Conservation (phyloP, 371 early-diverging fungal species). For the Rhizopus delemar region DNA sequence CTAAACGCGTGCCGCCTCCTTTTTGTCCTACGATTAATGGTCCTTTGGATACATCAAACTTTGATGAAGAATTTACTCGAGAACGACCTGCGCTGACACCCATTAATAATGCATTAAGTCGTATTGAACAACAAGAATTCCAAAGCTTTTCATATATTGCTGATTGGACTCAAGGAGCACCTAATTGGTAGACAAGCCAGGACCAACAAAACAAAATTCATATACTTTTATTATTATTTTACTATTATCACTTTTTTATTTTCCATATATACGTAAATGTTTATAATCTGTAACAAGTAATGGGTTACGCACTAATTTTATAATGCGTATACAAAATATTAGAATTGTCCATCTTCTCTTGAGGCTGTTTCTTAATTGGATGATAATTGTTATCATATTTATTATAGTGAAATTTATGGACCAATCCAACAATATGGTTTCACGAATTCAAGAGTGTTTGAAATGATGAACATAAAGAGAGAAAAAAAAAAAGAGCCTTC, state of each 20-base stretch:
- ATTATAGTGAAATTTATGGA: too few relatives aligned
- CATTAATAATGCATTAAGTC: conserved; percentile 73
- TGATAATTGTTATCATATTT: too few relatives aligned
- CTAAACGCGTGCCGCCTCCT: conserved; percentile 83
- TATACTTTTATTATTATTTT: too few relatives aligned
- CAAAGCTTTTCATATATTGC: conserved; percentile 89
- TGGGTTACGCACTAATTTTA: too few relatives aligned
- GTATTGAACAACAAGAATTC: conserved; percentile 92
- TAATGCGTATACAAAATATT: too few relatives aligned
- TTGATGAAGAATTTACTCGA: conserved; percentile 93
- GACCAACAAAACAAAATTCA: background rate
- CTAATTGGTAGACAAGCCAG: background rate
- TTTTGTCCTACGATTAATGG: conserved; percentile 86
- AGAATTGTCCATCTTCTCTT: too few relatives aligned
- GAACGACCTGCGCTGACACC: conserved; percentile 93
- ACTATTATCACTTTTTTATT: too few relatives aligned
- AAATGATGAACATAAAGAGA: too few relatives aligned
- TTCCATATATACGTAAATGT: background rate
- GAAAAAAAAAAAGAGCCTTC: too few relatives aligned
- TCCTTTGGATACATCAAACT: conserved; percentile 91
- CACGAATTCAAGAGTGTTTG: too few relatives aligned
- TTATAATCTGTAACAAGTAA: background rate
- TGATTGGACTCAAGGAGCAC: conserved; percentile 48
- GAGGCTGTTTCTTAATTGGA: too few relatives aligned
- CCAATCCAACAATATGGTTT: too few relatives aligned